Evolutionary conservation across 768 basidiomycete genomes (phyloP), one percentile per base, ranked within the genome.

Genomic region (Roridomyces roridus): DNA sequence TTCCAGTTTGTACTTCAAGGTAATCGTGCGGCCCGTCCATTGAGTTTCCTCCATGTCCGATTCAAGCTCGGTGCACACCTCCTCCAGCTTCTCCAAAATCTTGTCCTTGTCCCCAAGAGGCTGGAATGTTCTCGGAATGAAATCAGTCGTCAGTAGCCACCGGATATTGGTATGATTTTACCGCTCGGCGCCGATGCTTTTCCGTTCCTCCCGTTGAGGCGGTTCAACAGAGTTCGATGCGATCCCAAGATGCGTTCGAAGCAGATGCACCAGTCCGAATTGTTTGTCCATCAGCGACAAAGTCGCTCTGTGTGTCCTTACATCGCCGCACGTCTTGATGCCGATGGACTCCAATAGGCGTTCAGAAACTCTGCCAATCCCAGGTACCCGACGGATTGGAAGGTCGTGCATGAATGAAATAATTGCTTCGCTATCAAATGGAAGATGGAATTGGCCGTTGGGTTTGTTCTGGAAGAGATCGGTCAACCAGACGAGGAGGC

Each of bases 181-280:
- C 91, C 91, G 78, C 77, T 99, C 97, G 26, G 89, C 85, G 1
- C 97, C 96, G 31, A 98, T 92, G 57, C 92, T 94, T 76, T 96
- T 98, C 45, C 90, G 78, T 64, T 94, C 93, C 57, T 93, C 91
- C 59, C 96, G 78, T 57, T 79, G 80, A 42, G 84, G 77, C 5
- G 94, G 88, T 52, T 87, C 77, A 25, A 98, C 94, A 11, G 83
- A 73, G 63, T 94, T 98, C 1, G 89, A 91, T 2, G 89, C 87
- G 35, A 98, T 85, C 2, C 97, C 97, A 11, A 98, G 85, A 71
- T 94, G 84, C 0, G 88, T 89, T 58, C 81, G 83, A 40, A 97
- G 80, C 31, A 98, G 78, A 64, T 87, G 90, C 25, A 78, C 70
- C 29, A 93, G 76, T 10, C 92, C 92, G 65, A 96, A 89, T 57